phyloP scores from a whole-genome alignment of 2,329 filamentous ascomycete genomes.

The Aspergillus sp. region DNA sequence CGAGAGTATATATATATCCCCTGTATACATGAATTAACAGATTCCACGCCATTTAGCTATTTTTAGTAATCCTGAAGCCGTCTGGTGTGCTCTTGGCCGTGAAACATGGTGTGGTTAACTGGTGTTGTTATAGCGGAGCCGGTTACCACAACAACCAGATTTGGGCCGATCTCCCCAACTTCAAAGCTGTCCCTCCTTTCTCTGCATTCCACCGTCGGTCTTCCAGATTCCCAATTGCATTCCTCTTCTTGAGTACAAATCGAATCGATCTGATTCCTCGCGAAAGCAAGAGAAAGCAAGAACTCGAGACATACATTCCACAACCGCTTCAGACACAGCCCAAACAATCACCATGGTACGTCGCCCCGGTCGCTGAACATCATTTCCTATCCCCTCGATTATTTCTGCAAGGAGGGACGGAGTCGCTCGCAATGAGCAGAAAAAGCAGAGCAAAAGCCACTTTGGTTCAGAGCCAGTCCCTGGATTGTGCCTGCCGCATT shows the following conservation, averaged over 20 bases:
- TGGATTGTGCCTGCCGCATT: background rate
- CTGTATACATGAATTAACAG: background rate
- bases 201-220: slow-evolving; percentile 4
- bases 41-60: background rate
- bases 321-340: background rate
- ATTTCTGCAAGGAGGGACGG: background rate
- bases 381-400: background rate
- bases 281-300: background rate
- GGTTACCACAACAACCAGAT: slow-evolving; percentile 25
- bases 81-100: background rate
- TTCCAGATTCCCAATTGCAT: background rate
- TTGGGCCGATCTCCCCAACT: slow-evolving; percentile 3
- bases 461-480: background rate
- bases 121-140: background rate
- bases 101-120: background rate
- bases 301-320: slow-evolving; percentile 6
- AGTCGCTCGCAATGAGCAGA: background rate
- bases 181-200: slow-evolving; percentile 5
- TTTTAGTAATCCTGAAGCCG: background rate
- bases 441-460: background rate
- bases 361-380: slow-evolving; percentile 1
- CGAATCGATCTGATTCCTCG: background rate
- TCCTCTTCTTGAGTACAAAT: background rate
- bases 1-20: background rate
- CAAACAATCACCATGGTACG: slow-evolving; percentile 15